A percentile compares a stretch with the other conserved stretches of the same genome.
phyloP scores from a whole-genome alignment of 2,329 filamentous ascomycete genomes.

The Amylocarpus encephaloides region DNA sequence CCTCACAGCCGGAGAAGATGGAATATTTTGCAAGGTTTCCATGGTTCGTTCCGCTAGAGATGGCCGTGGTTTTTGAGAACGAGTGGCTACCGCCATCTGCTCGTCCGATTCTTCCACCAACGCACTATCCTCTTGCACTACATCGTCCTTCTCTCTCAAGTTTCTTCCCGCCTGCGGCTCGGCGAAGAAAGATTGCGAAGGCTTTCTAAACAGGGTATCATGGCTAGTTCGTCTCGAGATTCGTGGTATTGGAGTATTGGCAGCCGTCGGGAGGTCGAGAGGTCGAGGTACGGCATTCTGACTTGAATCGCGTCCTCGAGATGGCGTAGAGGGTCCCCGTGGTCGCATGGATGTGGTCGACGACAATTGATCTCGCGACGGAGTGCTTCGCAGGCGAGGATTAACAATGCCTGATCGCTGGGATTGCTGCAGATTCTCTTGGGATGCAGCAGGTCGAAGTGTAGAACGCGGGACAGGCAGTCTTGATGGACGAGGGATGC shows the following conservation, averaged over 20 bases:
- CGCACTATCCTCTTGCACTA: slow-evolving; percentile 12
- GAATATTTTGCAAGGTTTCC: slow-evolving; percentile 72
- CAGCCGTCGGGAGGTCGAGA: slow-evolving; percentile 11
- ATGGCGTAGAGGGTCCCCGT: slow-evolving; percentile 14
- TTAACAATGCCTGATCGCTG: slow-evolving; percentile 15
- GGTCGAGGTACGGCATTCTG: slow-evolving; percentile 1
- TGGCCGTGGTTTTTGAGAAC: slow-evolving; percentile 30
- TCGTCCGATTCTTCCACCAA: slow-evolving; percentile 12
- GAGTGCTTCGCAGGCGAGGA: slow-evolving; percentile 24
- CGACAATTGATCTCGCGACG: slow-evolving; percentile 20
- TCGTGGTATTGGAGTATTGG: slow-evolving; percentile 10
- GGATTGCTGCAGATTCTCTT: slow-evolving; percentile 38
- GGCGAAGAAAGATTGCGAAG: slow-evolving; percentile 14
- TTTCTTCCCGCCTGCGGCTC: slow-evolving; percentile 5
- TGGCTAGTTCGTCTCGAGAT: slow-evolving; percentile 17
- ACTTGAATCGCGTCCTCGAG: slow-evolving; percentile 9
- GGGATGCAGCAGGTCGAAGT: slow-evolving; percentile 41
- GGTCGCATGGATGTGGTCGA: slow-evolving; percentile 12
- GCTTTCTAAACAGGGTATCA: slow-evolving; percentile 19
- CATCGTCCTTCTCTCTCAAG: slow-evolving; percentile 7
- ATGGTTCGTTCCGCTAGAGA: slow-evolving; percentile 80
- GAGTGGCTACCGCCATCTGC: background rate
- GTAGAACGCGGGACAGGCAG: slow-evolving; percentile 43
- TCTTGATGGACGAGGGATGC: slow-evolving; percentile 46
- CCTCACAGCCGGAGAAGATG: slow-evolving; percentile 66